A percentile compares a stretch with the other conserved stretches of the same genome.
Evolutionary conservation across 257 asterid genomes (phyloP).

Genomic region (Jaltomata sinuosa): DNA sequence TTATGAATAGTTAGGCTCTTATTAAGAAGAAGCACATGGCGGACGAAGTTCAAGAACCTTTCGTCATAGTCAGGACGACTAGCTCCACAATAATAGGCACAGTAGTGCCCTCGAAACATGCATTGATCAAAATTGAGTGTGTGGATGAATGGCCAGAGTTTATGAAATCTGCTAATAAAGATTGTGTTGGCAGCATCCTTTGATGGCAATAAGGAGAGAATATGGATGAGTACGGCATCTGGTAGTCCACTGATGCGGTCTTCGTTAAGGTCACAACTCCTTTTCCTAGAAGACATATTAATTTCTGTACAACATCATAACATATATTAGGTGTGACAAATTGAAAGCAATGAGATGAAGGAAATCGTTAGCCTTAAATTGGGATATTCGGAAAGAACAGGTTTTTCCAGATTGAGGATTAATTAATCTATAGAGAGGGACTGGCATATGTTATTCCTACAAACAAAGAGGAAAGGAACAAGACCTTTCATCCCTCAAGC

Average conservation of each 20-base stretch:
- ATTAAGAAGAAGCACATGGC: slow-evolving; percentile 3
- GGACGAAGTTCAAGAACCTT: slow-evolving; percentile 6
- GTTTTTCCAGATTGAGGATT: not conserved
- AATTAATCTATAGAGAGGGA: not conserved
- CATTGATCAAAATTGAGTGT: too few relatives aligned
- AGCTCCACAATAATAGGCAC: not conserved
- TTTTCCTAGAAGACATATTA: not conserved
- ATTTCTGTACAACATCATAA: not conserved
- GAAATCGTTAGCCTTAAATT: not conserved
- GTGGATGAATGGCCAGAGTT: slow-evolving; percentile 13
- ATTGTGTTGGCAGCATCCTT: slow-evolving; percentile 10
- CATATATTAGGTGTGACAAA: not conserved
- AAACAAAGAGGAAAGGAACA: not conserved
- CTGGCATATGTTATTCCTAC: not conserved
- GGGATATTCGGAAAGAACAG: not conserved
- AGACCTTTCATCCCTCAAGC: not conserved
- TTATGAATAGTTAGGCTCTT: not conserved
- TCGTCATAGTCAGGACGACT: not conserved
- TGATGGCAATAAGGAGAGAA: slow-evolving; percentile 21
- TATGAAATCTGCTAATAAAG: slow-evolving; percentile 15
- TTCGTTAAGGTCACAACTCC: not conserved
- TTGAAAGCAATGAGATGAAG: not conserved
- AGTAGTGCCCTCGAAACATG: not conserved
- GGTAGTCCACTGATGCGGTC: too few relatives aligned
- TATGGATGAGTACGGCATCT: slow-evolving; percentile 13